These are phyloP conservation scores for Leishmania turanica DNA, from an alignment of 208 protist genomes.

Conservation along the genomic window DNA sequence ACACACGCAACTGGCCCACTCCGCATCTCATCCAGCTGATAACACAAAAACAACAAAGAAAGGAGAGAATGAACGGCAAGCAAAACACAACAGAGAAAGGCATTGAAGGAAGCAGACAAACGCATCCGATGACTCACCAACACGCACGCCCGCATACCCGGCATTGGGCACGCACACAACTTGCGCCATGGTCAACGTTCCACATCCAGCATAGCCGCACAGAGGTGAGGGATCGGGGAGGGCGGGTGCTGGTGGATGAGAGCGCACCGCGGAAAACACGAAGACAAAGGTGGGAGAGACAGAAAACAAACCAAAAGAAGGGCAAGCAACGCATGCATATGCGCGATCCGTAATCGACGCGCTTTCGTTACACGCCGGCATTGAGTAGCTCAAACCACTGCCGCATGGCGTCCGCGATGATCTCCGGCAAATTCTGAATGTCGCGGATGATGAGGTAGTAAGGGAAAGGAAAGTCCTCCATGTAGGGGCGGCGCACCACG, in stretches of 20 bases:
- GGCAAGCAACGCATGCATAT: neutral
- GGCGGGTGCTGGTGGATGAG: neutral
- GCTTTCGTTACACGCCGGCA: constrained; percentile 27
- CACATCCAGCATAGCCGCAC: neutral
- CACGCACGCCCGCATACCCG: neutral
- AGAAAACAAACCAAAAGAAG: neutral
- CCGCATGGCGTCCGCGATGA: constrained; percentile 98
- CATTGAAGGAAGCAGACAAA: neutral
- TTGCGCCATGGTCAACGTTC: neutral
- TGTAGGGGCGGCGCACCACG: constrained; percentile 93
- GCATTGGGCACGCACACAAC: neutral
- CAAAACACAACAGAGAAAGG: neutral
- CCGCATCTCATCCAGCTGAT: neutral
- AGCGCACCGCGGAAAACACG: neutral
- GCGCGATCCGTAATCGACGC: neutral
- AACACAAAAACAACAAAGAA: neutral
- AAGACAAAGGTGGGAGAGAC: neutral
- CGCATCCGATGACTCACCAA: neutral
- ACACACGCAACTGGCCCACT: neutral
- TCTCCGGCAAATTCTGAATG: constrained; percentile 94
- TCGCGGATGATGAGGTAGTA: constrained; percentile 99
- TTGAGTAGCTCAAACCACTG: constrained; percentile 99
- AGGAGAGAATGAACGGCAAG: neutral
- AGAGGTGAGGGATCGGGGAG: neutral
- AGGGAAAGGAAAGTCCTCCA: constrained; percentile 99